Percentiles rank a stretch among this genome's conserved stretches.
Conservation (phyloP, 306 rosid genomes). For the Acmispon strigosus region DNA sequence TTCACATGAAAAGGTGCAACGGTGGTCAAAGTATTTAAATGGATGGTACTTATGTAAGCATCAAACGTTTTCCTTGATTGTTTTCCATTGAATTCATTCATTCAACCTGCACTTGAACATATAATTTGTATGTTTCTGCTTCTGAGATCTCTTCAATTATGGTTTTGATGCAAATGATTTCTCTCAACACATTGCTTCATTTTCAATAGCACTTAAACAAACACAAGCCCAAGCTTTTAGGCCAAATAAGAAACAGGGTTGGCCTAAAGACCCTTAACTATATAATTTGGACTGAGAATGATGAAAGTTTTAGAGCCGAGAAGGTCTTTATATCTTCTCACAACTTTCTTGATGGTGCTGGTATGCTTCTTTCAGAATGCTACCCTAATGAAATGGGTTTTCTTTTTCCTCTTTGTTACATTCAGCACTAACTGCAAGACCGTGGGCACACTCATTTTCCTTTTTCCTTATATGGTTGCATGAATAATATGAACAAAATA, state of each 20-base stretch:
- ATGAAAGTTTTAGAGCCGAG: slow-evolving; percentile 15
- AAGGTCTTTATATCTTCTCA: neutral
- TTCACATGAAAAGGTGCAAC: neutral
- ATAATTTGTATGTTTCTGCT: neutral
- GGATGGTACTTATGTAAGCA: neutral
- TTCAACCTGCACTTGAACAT: neutral
- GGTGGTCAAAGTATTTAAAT: neutral
- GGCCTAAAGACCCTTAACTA: neutral
- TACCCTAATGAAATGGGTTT: too few species aligned
- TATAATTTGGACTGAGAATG: neutral
- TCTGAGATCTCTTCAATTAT: neutral
- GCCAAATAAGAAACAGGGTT: neutral
- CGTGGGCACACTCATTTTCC: too few species aligned
- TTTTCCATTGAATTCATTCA: neutral
- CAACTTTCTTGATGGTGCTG: slow-evolving; percentile 18
- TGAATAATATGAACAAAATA: too few species aligned
- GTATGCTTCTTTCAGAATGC: slow-evolving; percentile 8
- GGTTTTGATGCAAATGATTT: neutral
- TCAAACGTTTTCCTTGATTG: neutral
- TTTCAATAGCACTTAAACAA: neutral
- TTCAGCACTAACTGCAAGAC: too few species aligned
- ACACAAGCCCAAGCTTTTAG: neutral
- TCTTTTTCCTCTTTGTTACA: too few species aligned
- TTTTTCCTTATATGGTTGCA: too few species aligned
- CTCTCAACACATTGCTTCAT: neutral